These are phyloP conservation scores for Pythium chondricola DNA, from an alignment of 352 stramenopile species.

Conservation along the genomic window DNA sequence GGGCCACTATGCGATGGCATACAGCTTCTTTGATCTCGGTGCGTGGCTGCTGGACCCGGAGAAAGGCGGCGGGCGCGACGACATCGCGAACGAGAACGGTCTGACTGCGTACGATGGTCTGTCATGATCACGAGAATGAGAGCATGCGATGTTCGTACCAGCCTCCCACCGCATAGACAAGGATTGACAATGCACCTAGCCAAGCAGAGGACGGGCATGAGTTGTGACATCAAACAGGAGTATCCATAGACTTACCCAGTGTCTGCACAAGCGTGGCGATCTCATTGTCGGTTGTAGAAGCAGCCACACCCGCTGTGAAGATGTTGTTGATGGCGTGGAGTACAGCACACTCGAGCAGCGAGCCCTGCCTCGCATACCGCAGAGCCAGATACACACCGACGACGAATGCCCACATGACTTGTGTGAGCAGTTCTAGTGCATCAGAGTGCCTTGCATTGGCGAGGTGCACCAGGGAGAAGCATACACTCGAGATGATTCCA, in stretches of 20 bases:
- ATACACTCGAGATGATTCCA: conserved; percentile 22
- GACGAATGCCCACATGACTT: conserved; percentile 33
- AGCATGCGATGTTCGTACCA: background rate
- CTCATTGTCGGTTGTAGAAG: too few species aligned
- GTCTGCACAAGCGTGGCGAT: too few species aligned
- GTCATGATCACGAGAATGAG: background rate
- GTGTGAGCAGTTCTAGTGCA: conserved; percentile 21
- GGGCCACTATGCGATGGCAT: conserved; percentile 91
- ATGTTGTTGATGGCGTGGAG: conserved; percentile 58
- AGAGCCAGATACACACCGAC: conserved; percentile 45
- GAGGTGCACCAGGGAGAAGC: conserved; percentile 51
- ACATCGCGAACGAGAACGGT: conserved; percentile 89
- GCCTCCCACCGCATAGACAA: background rate
- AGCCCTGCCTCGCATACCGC: conserved; percentile 26
- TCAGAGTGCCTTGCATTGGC: conserved; percentile 24
- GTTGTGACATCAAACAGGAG: background rate
- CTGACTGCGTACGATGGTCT: conserved; percentile 91
- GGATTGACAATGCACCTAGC: background rate
- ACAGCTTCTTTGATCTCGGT: conserved; percentile 88
- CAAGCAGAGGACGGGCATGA: too few species aligned
- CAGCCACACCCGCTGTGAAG: conserved; percentile 27
- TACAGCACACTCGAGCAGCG: conserved; percentile 43
- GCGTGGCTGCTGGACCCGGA: conserved; percentile 87
- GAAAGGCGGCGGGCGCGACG: conserved; percentile 76
- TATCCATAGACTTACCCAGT: too few species aligned